A percentile compares a stretch with the other conserved stretches of the same genome.
phyloP scores from a whole-genome alignment of 768 basidiomycete genomes.

The Agrocybe pediades region DNA sequence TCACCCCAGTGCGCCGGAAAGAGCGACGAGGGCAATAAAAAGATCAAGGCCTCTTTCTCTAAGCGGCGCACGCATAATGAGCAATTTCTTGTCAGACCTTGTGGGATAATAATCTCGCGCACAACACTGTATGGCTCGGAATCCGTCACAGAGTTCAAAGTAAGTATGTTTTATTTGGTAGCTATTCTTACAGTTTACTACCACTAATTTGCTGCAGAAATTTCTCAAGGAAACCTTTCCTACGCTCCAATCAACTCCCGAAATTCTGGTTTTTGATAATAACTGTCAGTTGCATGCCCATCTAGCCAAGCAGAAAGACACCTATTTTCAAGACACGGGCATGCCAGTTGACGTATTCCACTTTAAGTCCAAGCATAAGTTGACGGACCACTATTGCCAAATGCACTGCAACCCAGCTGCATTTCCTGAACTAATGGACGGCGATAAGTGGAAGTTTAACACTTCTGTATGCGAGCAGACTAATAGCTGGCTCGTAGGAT shows the following conservation, averaged over 20 bases:
- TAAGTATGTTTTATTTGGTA: conserved; percentile 12
- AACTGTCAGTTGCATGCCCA: conserved; percentile 22
- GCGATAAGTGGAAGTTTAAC: conserved; percentile 28
- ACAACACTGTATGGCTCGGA: conserved; percentile 31
- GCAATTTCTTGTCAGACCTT: conserved; percentile 23
- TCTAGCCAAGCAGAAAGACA: conserved; percentile 14
- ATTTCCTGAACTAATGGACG: conserved; percentile 19
- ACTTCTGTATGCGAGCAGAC: conserved; percentile 36
- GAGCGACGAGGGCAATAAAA: not conserved
- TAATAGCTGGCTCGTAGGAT: conserved; percentile 34
- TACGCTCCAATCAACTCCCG: conserved; percentile 19
- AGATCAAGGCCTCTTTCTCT: conserved; percentile 25
- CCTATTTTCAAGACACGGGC: conserved; percentile 13
- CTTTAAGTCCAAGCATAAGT: conserved; percentile 27
- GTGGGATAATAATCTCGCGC: conserved; percentile 27
- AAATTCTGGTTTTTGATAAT: conserved; percentile 25
- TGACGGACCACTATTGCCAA: conserved; percentile 22
- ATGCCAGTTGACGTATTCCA: conserved; percentile 30
- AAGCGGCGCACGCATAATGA: conserved; percentile 31
- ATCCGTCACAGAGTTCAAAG: conserved; percentile 19
- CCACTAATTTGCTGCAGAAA: conserved; percentile 2
- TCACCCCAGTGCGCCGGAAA: not conserved
- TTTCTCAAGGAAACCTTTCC: conserved; percentile 22
- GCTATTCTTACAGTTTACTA: not conserved
- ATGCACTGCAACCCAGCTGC: conserved; percentile 24